phyloP scores from a whole-genome alignment of 2,329 filamentous ascomycete species.

The Corynespora cassiicola region DNA sequence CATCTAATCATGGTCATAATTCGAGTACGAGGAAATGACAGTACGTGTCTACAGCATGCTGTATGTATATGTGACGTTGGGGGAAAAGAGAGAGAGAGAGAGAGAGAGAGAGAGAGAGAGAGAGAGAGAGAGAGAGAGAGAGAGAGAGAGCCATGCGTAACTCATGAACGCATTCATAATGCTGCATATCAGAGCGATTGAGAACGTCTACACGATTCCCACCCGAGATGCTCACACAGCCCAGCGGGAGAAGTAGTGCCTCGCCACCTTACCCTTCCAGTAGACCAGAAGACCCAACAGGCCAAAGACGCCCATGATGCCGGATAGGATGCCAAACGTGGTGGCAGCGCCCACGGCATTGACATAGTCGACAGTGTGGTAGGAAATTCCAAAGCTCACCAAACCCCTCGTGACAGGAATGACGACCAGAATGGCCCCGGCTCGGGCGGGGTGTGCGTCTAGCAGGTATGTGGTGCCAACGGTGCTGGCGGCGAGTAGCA shows the following conservation, averaged over 20 bases:
- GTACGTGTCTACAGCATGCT: too few species aligned
- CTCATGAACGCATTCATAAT: too few species aligned
- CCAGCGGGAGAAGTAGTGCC: slow-evolving; percentile 6
- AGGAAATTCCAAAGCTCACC: slow-evolving; percentile 12
- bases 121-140: too few species aligned
- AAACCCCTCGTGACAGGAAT: slow-evolving; percentile 14
- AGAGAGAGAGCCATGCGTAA: too few species aligned
- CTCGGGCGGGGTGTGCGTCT: slow-evolving; percentile 10
- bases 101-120: too few species aligned
- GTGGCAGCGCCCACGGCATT: slow-evolving; percentile 8
- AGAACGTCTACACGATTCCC: too few species aligned
- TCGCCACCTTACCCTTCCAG: slow-evolving; percentile 2
- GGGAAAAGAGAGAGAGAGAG: too few species aligned
- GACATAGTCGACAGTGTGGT: slow-evolving; percentile 14
- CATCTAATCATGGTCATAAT: too few species aligned
- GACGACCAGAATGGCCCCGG: slow-evolving; percentile 15
- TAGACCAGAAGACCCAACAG: slow-evolving; percentile 7
- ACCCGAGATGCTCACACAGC: too few species aligned
- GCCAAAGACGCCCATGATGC: slow-evolving; percentile 10
- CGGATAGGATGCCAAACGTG: slow-evolving; percentile 11
- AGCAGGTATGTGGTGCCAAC: slow-evolving; percentile 16
- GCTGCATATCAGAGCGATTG: too few species aligned
- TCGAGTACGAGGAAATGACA: too few species aligned
- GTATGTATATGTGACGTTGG: too few species aligned
- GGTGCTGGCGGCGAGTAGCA: slow-evolving; percentile 12